phyloP scores from a whole-genome alignment of 345 rosid species.

The Viola odorata region DNA sequence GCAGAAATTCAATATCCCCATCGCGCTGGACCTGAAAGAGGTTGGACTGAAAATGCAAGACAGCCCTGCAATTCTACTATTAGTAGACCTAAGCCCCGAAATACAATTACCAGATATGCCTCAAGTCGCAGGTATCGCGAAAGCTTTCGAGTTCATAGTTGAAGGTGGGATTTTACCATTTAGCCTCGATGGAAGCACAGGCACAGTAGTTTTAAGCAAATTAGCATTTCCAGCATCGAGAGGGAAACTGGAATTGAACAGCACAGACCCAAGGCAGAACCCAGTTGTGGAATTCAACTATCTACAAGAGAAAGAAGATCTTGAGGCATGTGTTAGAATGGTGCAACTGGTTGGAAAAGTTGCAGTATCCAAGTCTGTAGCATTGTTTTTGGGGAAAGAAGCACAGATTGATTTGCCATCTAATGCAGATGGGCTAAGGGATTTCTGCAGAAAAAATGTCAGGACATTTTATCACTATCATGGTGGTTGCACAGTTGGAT shows the following conservation, averaged over 20 bases:
- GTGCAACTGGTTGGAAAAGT: slow-evolving; percentile 3
- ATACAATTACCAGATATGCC: slow-evolving; percentile 8
- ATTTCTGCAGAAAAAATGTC: slow-evolving; percentile 53
- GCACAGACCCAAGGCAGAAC: slow-evolving; percentile 44
- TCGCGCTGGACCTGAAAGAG: slow-evolving; percentile 23
- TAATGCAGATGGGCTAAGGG: too few species aligned
- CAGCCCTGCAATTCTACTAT: neutral
- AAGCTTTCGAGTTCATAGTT: neutral
- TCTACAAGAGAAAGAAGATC: slow-evolving; percentile 39
- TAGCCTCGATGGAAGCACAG: neutral
- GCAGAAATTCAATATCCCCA: slow-evolving; percentile 35
- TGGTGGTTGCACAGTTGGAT: slow-evolving; percentile 57
- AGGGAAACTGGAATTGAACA: slow-evolving; percentile 45
- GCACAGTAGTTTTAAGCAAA: neutral
- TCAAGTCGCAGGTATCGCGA: slow-evolving; percentile 1
- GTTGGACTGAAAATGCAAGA: slow-evolving; percentile 35
- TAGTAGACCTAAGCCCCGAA: neutral
- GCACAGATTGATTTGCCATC: too few species aligned
- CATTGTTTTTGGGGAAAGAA: neutral
- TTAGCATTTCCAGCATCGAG: slow-evolving; percentile 49
- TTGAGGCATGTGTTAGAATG: slow-evolving; percentile 36
- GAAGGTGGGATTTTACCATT: too few species aligned
- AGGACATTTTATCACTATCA: slow-evolving; percentile 60
- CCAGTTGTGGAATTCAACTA: slow-evolving; percentile 59
- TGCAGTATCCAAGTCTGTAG: slow-evolving; percentile 18